phyloP scores from a whole-genome alignment of 2,329 filamentous ascomycete genomes.

The Aspergillus udagawae region DNA sequence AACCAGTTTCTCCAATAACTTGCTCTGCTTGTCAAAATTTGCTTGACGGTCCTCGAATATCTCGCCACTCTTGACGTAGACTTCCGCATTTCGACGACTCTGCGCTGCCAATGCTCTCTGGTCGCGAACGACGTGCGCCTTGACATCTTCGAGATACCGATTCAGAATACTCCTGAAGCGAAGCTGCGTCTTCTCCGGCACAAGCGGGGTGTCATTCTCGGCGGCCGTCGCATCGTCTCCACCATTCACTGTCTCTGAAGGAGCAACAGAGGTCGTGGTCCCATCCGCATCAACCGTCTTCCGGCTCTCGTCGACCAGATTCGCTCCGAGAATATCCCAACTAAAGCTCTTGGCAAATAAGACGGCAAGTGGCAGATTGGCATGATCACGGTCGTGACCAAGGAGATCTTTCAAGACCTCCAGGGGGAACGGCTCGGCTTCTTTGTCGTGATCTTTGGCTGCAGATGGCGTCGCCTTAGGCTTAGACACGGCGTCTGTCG shows the following conservation, averaged over 20 bases:
- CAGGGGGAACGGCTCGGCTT: conserved; percentile 87
- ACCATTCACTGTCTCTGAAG: conserved; percentile 46
- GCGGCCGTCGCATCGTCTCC: conserved; percentile 46
- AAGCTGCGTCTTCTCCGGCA: conserved; percentile 71
- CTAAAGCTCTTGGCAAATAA: conserved; percentile 94
- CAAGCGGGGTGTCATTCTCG: conserved; percentile 67
- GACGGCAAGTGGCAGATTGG: conserved; percentile 85
- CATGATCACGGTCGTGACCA: conserved; percentile 87
- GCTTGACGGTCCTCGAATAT: conserved; percentile 96
- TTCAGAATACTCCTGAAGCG: conserved; percentile 81
- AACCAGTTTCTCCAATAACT: conserved; percentile 84
- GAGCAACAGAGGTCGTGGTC: conserved; percentile 50
- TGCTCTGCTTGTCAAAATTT: conserved; percentile 91
- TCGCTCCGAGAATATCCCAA: conserved; percentile 90
- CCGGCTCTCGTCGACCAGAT: conserved; percentile 68
- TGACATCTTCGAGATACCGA: conserved; percentile 91
- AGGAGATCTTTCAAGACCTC: conserved; percentile 97
- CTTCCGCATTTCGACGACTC: conserved; percentile 91
- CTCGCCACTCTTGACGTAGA: conserved; percentile 96
- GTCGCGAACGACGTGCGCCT: conserved; percentile 80
- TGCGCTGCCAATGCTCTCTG: conserved; percentile 85
- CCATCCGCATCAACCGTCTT: conserved; percentile 82
- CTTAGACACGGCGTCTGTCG: conserved; percentile 58
- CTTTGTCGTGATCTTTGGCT: conserved; percentile 57
- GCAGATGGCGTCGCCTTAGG: conserved; percentile 56